phyloP scores from a whole-genome alignment of 2,329 filamentous ascomycete genomes.

The Byssochlamys sp. region DNA sequence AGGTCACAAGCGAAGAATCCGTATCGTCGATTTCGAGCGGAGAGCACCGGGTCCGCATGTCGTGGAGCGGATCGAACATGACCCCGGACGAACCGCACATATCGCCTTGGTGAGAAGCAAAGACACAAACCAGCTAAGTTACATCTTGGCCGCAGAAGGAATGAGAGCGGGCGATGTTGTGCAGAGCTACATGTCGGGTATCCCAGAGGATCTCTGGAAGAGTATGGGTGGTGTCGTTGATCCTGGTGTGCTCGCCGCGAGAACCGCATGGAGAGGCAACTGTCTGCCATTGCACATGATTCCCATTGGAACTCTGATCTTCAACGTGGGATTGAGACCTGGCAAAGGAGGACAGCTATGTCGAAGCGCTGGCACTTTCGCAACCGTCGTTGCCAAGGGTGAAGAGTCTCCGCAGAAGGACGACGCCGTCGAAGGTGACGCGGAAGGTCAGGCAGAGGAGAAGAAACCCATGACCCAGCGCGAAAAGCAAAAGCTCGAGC shows the following conservation, averaged over 20 bases:
- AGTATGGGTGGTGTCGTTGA: conserved; percentile 90
- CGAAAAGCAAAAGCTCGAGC: conserved; percentile 37
- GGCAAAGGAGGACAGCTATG: conserved; percentile 78
- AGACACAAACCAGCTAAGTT: conserved; percentile 65
- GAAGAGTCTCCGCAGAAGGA: conserved; percentile 53
- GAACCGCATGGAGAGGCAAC: conserved; percentile 88
- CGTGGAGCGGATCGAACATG: conserved; percentile 91
- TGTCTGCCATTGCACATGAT: conserved; percentile 93
- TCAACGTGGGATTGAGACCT: conserved; percentile 69
- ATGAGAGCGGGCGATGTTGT: conserved; percentile 84
- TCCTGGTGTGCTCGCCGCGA: conserved; percentile 88
- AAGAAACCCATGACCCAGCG: conserved; percentile 27
- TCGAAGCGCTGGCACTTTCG: conserved; percentile 86
- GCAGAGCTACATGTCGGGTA: conserved; percentile 82
- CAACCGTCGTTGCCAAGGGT: conserved; percentile 79
- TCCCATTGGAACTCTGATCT: conserved; percentile 84
- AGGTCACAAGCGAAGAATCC: conserved; percentile 81
- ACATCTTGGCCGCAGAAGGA: conserved; percentile 91
- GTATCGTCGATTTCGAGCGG: conserved; percentile 81
- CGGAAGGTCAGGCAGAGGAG: conserved; percentile 10
- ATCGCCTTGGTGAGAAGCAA: conserved; percentile 76
- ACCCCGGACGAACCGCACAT: conserved; percentile 84
- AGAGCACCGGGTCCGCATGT: conserved; percentile 68
- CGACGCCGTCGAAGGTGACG: conserved; percentile 37
- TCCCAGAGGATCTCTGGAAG: conserved; percentile 73